A percentile compares a stretch with the other conserved stretches of the same genome.
These are phyloP conservation scores for Tolypocladium sp. DNA, from an alignment of 2,329 filamentous ascomycete genomes.

Conservation along the genomic window DNA sequence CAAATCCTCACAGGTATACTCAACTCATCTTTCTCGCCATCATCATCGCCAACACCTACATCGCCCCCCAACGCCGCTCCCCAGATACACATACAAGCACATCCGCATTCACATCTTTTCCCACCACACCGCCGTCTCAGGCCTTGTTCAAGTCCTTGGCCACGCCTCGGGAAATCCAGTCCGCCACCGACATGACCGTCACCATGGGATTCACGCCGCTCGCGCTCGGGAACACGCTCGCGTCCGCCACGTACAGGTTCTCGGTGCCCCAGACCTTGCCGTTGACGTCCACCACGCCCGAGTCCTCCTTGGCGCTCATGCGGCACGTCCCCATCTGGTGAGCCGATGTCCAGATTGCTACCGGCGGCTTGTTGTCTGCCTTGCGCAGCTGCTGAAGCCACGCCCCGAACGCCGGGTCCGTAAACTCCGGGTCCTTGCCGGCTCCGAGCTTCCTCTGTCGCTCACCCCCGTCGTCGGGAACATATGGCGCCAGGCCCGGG, in stretches of 20 bases:
- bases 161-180: conserved; percentile 49
- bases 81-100: background rate
- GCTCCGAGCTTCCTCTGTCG: conserved; percentile 9
- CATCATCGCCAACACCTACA: too few relatives aligned
- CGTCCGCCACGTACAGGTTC: conserved; percentile 62
- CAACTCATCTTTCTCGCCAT: background rate
- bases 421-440: conserved; percentile 34
- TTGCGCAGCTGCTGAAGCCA: conserved; percentile 47
- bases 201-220: conserved; percentile 80
- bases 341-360: conserved; percentile 53
- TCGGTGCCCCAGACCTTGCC: conserved; percentile 58
- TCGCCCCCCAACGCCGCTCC: background rate
- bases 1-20: background rate
- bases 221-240: conserved; percentile 66
- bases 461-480: conserved; percentile 19
- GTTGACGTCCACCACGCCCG: conserved; percentile 48
- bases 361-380: conserved; percentile 40
- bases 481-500: conserved; percentile 55
- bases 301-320: conserved; percentile 49
- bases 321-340: conserved; percentile 76
- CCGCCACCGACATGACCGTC: conserved; percentile 62
- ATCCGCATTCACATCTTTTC: background rate
- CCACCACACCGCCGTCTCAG: background rate
- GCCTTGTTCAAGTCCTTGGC: background rate
- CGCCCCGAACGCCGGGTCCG: conserved; percentile 48